A percentile compares a stretch with the other conserved stretches of the same genome.
phyloP scores from a whole-genome alignment of 257 asterid genomes.

The Nemophila menziesii region DNA sequence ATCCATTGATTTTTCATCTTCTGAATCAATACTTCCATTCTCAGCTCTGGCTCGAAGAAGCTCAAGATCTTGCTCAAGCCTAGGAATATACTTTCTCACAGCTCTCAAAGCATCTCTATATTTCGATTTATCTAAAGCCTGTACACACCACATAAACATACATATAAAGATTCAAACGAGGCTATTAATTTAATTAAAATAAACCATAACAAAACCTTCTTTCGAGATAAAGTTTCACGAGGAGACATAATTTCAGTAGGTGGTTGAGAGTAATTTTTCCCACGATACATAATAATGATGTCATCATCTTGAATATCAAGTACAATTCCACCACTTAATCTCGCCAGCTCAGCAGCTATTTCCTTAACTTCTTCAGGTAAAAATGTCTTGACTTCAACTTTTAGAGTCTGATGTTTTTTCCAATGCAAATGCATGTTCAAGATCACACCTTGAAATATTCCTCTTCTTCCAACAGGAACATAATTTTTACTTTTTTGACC shows the following conservation, averaged over 20 bases:
- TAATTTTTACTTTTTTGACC: constrained; percentile 90
- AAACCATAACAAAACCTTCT: constrained; percentile 44
- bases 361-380: constrained; percentile 80
- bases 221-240: constrained; percentile 69
- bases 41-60: constrained; percentile 64
- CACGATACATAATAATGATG: constrained; percentile 88
- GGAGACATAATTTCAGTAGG: constrained; percentile 99
- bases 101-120: constrained; percentile 83
- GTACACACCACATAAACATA: constrained; percentile 10
- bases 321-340: constrained; percentile 92
- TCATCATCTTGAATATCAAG: constrained; percentile 75
- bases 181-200: too few relatives aligned
- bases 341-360: constrained; percentile 80
- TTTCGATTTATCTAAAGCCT: constrained; percentile 96
- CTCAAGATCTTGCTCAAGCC: constrained; percentile 80
- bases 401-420: constrained; percentile 92
- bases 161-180: background rate
- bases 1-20: constrained; percentile 20
- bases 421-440: constrained; percentile 98
- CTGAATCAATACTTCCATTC: constrained; percentile 12
- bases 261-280: constrained; percentile 93
- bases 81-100: constrained; percentile 60
- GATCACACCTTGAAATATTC: constrained; percentile 88
- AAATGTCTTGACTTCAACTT: constrained; percentile 85
- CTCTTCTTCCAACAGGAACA: constrained; percentile 94